These are phyloP conservation scores for Neocucurbitaria cava DNA, from an alignment of 2,329 filamentous ascomycete genomes.

Conservation along the genomic window DNA sequence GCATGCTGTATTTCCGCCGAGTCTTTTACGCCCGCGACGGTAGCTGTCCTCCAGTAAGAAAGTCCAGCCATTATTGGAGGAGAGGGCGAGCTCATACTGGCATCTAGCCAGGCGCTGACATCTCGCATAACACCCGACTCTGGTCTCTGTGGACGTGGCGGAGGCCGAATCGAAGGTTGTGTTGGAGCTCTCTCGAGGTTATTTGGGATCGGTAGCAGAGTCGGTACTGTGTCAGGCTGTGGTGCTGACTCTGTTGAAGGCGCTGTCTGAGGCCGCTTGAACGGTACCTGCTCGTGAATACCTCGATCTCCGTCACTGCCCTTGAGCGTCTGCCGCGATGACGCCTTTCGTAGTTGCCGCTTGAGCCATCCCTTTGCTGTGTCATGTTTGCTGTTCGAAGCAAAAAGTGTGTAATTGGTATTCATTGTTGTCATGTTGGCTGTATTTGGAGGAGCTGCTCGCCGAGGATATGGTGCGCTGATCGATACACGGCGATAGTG, in stretches of 20 bases:
- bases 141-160: conserved; percentile 32
- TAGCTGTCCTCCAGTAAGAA: conserved; percentile 40
- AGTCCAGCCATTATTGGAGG: conserved; percentile 43
- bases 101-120: conserved; percentile 44
- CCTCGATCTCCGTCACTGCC: neutral
- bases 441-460: conserved; percentile 11
- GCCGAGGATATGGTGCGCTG: conserved; percentile 20
- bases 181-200: conserved; percentile 12
- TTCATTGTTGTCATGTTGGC: conserved; percentile 28
- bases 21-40: conserved; percentile 8
- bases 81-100: conserved; percentile 32
- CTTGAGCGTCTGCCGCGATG: conserved; percentile 19
- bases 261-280: conserved; percentile 36
- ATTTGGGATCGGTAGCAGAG: conserved; percentile 11
- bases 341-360: conserved; percentile 28
- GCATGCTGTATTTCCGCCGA: conserved; percentile 33
- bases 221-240: neutral
- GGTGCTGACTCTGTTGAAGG: conserved; percentile 16
- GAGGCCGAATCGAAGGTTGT: conserved; percentile 17
- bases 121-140: conserved; percentile 34
- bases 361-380: conserved; percentile 35
- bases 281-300: conserved; percentile 9
- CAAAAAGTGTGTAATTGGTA: conserved; percentile 21
- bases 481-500: conserved; percentile 20
- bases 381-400: conserved; percentile 18